Percentiles rank a stretch among this genome's conserved stretches.
Evolutionary conservation across 805 yeast genomes (phyloP).

Genomic region (Komagataella pseudopastoris): DNA sequence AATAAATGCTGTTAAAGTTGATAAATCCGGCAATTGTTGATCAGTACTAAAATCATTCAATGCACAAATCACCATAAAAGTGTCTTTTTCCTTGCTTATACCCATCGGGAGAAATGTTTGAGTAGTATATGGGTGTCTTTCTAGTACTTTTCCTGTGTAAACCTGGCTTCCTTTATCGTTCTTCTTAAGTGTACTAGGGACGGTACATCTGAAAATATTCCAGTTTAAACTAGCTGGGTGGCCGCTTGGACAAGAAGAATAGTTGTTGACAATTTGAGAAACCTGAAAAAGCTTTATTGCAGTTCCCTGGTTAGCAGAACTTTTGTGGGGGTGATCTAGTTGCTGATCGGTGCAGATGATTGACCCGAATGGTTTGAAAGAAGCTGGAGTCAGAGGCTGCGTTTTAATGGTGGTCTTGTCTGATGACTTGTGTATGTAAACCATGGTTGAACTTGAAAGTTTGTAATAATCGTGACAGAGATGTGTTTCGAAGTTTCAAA

Average conservation of each 20-base stretch:
- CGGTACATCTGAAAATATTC: slow-evolving; percentile 75
- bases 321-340: slow-evolving; percentile 26
- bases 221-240: slow-evolving; percentile 47
- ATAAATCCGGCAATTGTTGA: slow-evolving; percentile 45
- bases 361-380: slow-evolving; percentile 59
- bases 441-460: not conserved
- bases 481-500: not conserved
- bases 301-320: slow-evolving; percentile 85
- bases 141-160: slow-evolving; percentile 58
- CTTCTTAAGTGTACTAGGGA: slow-evolving; percentile 43
- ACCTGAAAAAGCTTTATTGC: slow-evolving; percentile 69
- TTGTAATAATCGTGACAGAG: not conserved
- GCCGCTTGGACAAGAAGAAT: slow-evolving; percentile 29
- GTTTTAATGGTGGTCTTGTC: slow-evolving; percentile 24
- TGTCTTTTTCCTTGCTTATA: slow-evolving; percentile 25
- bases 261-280: slow-evolving; percentile 49
- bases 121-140: slow-evolving; percentile 79
- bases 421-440: not conserved
- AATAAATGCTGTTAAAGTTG: slow-evolving; percentile 48
- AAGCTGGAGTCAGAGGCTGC: slow-evolving; percentile 46
- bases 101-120: slow-evolving; percentile 95
- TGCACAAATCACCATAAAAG: slow-evolving; percentile 78
- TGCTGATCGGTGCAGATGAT: slow-evolving; percentile 73
- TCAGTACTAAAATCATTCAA: slow-evolving; percentile 24
- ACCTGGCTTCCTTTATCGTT: slow-evolving; percentile 3